Evolutionary conservation across 192 early-diverging fungal genomes (phyloP).

Genomic region (Chytriomyces confervae): DNA sequence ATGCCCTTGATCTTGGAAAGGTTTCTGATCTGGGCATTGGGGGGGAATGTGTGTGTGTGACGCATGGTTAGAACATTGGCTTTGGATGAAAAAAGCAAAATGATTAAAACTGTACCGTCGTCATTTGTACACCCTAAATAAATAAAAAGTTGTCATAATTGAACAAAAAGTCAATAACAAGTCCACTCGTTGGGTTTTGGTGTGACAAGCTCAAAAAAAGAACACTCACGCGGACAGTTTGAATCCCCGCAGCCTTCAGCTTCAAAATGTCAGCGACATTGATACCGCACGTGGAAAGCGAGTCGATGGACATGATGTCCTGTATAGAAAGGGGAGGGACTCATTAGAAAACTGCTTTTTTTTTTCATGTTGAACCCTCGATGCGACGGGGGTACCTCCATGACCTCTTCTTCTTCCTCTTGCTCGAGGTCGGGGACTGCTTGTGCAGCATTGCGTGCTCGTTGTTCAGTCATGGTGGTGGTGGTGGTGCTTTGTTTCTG

Average conservation of each 20-base stretch:
- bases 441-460: not conserved
- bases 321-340: too few relatives aligned
- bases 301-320: slow-evolving; percentile 47
- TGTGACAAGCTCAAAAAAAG: not conserved
- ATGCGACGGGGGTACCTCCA: not conserved
- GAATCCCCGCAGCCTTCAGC: slow-evolving; percentile 76
- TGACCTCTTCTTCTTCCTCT: slow-evolving; percentile 23
- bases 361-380: not conserved
- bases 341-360: too few relatives aligned
- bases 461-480: too few relatives aligned
- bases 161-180: not conserved
- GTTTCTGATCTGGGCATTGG: slow-evolving; percentile 35
- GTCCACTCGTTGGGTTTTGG: not conserved
- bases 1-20: slow-evolving; percentile 80
- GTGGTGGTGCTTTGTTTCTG: too few relatives aligned
- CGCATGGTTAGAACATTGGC: too few relatives aligned
- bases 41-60: not conserved
- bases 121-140: slow-evolving; percentile 83
- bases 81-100: not conserved
- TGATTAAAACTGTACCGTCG: slow-evolving; percentile 45
- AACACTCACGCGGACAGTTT: slow-evolving; percentile 68
- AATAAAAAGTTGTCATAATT: too few relatives aligned
- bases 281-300: slow-evolving; percentile 70
- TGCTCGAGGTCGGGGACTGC: not conserved
- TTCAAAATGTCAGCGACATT: slow-evolving; percentile 79